A percentile compares a stretch with the other conserved stretches of the same genome.
phyloP scores from a whole-genome alignment of 495 filamentous ascomycete species.

The Xylaria bambusicola region DNA sequence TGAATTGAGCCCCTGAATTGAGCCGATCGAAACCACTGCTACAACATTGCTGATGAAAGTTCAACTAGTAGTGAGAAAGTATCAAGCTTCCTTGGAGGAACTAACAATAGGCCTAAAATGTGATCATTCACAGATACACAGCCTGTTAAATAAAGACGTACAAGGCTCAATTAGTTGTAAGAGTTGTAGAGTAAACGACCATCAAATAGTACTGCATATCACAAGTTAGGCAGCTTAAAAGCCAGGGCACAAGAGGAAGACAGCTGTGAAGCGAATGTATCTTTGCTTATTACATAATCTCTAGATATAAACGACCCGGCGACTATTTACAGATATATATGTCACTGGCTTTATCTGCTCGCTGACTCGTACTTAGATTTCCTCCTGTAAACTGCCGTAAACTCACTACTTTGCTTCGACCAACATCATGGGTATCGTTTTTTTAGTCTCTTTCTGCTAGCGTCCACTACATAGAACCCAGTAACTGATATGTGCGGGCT shows the following conservation, averaged over 20 bases:
- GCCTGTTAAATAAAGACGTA: no score
- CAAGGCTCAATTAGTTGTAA: no score
- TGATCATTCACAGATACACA: no score
- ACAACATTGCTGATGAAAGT: no score
- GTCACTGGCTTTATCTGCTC: constrained; percentile 10
- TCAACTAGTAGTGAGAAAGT: no score
- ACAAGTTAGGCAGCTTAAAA: no score
- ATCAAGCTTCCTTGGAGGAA: no score
- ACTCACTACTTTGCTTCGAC: background rate
- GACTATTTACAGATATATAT: background rate
- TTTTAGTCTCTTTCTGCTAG: background rate
- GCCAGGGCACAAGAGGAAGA: no score
- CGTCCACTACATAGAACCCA: no score
- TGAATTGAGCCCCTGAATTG: constrained; percentile 1
- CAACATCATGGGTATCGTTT: constrained; percentile 18
- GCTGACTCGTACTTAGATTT: constrained; percentile 3
- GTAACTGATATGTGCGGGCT: background rate
- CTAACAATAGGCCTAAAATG: no score
- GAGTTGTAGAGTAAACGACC: no score
- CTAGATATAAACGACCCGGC: constrained; percentile 16
- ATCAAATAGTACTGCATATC: no score
- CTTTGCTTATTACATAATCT: constrained; percentile 15
- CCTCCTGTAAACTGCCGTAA: background rate
- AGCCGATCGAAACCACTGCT: background rate
- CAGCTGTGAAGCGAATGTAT: constrained; percentile 8